A percentile compares a stretch with the other conserved stretches of the same genome.
Evolutionary conservation across 208 protist species (phyloP).

Genomic region (Phytomonas sp.): DNA sequence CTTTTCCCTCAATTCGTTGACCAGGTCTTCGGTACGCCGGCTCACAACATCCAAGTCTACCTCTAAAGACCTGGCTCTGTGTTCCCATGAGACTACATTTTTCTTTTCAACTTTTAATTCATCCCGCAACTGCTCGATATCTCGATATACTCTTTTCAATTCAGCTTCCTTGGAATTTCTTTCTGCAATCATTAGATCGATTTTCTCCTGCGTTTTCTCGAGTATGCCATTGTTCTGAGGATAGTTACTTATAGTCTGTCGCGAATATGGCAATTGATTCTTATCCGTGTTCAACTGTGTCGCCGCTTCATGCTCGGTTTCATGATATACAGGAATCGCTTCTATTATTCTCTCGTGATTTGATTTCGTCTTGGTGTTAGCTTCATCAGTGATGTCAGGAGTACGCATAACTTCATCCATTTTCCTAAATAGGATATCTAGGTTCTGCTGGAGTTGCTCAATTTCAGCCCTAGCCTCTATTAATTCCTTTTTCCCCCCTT

Average conservation of each 20-base stretch:
- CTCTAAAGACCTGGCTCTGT: constrained; percentile 22
- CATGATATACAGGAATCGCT: constrained; percentile 16
- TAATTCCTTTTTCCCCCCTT: constrained; percentile 19
- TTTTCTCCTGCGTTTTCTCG: constrained; percentile 12
- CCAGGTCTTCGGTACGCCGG: constrained; percentile 28
- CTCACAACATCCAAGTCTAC: constrained; percentile 34
- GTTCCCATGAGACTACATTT: constrained; percentile 6
- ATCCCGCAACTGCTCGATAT: constrained; percentile 12
- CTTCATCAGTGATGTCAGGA: constrained; percentile 4
- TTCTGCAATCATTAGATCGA: constrained; percentile 20
- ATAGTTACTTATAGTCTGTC: constrained; percentile 6
- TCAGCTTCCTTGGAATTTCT: constrained; percentile 19
- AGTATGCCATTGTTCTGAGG: constrained; percentile 12
- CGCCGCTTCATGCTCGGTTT: constrained; percentile 20
- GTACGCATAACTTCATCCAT: constrained; percentile 18
- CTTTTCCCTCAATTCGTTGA: constrained; percentile 52
- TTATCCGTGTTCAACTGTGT: constrained; percentile 22
- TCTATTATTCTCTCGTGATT: constrained; percentile 29
- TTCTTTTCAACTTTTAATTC: constrained; percentile 16
- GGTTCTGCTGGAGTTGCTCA: constrained; percentile 24
- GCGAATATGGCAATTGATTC: constrained; percentile 21
- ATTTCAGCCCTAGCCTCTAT: constrained; percentile 16
- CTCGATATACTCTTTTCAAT: constrained; percentile 17
- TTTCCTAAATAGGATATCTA: constrained; percentile 25
- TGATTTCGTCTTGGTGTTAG: constrained; percentile 16